A percentile compares a stretch with the other conserved stretches of the same genome.
Conservation (phyloP, 2,329 filamentous ascomycete genomes). For the Cordyceps fumosorosea region DNA sequence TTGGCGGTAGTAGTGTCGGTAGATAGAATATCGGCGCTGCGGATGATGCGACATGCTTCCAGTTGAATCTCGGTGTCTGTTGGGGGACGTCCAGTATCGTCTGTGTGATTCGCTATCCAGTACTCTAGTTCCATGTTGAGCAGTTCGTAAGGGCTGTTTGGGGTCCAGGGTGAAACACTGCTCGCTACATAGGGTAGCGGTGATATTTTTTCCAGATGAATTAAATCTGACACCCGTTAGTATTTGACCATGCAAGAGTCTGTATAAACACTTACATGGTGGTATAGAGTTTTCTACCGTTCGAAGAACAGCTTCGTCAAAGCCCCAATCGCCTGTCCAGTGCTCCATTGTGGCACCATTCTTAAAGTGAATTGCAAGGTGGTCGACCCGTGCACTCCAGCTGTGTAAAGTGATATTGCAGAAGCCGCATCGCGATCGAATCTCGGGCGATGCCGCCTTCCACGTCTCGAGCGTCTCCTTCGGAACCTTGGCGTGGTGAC, state of each 20-base stretch:
- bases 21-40: constrained; percentile 45
- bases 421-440: constrained; percentile 59
- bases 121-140: constrained; percentile 52
- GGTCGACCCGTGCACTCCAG: constrained; percentile 54
- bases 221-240: constrained; percentile 49
- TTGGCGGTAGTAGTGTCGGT: constrained; percentile 31
- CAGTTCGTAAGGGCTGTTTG: constrained; percentile 52
- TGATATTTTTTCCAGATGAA: constrained; percentile 55
- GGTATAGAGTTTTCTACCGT: constrained; percentile 62
- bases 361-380: constrained; percentile 61
- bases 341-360: constrained; percentile 59
- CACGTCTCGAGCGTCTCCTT: constrained; percentile 59
- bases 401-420: constrained; percentile 55
- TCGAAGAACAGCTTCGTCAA: constrained; percentile 52
- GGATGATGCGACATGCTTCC: constrained; percentile 52
- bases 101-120: constrained; percentile 40
- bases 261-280: constrained; percentile 46
- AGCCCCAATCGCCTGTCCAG: constrained; percentile 66
- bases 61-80: constrained; percentile 48
- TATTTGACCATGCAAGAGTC: constrained; percentile 22
- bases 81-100: constrained; percentile 33
- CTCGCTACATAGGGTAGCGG: constrained; percentile 49
- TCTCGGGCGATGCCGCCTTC: constrained; percentile 54
- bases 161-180: constrained; percentile 36
- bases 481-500: constrained; percentile 55